Percentiles rank a stretch among this genome's conserved stretches.
Evolutionary conservation across 73 alveolate genomes (phyloP).

Genomic region (Uronychia binucleata): DNA sequence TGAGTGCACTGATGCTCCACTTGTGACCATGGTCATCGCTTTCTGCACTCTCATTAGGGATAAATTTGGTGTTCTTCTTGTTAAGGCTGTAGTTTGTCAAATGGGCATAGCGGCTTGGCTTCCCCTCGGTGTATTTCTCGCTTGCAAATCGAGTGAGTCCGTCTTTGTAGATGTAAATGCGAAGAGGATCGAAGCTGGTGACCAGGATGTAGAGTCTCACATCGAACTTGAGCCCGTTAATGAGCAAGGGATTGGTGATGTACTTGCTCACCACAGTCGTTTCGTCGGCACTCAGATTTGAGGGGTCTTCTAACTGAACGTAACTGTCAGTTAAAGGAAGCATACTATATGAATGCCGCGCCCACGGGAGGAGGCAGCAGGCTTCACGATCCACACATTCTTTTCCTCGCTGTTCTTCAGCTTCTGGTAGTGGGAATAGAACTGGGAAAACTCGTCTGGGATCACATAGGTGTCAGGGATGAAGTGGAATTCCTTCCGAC

Average conservation of each 20-base stretch:
- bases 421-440: slow-evolving; percentile 62
- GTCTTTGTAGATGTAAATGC: slow-evolving; percentile 78
- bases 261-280: slow-evolving; percentile 81
- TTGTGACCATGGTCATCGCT: slow-evolving; percentile 86
- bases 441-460: slow-evolving; percentile 79
- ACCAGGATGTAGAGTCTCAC: slow-evolving; percentile 87
- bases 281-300: slow-evolving; percentile 69
- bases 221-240: slow-evolving; percentile 87
- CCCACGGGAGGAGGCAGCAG: slow-evolving; percentile 80
- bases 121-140: slow-evolving; percentile 72
- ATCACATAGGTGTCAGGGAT: slow-evolving; percentile 85
- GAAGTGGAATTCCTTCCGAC: slow-evolving; percentile 64
- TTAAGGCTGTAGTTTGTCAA: slow-evolving; percentile 84
- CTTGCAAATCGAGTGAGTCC: slow-evolving; percentile 87
- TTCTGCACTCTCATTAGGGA: slow-evolving; percentile 61
- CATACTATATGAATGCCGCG: slow-evolving; percentile 81
- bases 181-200: slow-evolving; percentile 86
- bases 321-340: slow-evolving; percentile 64
- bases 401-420: slow-evolving; percentile 39
- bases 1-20: slow-evolving; percentile 78
- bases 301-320: slow-evolving; percentile 57
- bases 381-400: slow-evolving; percentile 86
- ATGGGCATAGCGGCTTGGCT: slow-evolving; percentile 71
- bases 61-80: slow-evolving; percentile 84
- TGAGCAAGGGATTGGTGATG: slow-evolving; percentile 81